Conservation (phyloP, 345 rosid genomes). For the Capsella bursapastoris region DNA sequence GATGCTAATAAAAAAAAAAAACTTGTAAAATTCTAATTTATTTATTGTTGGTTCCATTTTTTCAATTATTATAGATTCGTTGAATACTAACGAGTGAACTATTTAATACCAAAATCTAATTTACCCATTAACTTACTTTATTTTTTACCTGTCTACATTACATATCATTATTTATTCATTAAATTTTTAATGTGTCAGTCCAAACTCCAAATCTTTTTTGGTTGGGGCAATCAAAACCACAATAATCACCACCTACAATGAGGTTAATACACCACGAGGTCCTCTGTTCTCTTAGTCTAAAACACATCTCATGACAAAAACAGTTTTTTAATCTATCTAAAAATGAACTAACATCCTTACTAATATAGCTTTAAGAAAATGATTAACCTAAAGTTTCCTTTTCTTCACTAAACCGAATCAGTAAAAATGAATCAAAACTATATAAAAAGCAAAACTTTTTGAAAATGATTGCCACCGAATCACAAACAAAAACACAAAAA, state of each 20-base stretch:
- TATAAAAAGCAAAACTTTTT: constrained; percentile 20
- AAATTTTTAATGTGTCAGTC: not conserved
- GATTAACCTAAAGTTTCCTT: constrained; percentile 1
- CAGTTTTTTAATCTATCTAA: not conserved
- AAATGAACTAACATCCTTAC: not conserved
- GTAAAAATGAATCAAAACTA: constrained; percentile 1
- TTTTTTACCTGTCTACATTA: too few species aligned
- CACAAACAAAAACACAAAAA: not conserved
- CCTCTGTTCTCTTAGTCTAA: not conserved
- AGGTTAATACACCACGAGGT: not conserved
- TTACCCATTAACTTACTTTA: too few species aligned
- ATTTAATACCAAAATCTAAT: too few species aligned
- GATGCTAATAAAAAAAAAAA: too few species aligned
- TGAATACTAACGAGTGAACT: too few species aligned
- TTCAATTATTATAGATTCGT: too few species aligned
- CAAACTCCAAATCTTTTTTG: not conserved
- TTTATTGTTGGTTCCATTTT: too few species aligned
- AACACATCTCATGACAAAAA: not conserved
- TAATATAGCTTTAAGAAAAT: not conserved
- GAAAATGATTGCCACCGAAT: constrained; percentile 39
- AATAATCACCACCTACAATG: not conserved
- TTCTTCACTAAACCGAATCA: constrained; percentile 13
- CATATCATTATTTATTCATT: too few species aligned
- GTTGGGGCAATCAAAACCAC: not conserved
- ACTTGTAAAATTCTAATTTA: too few species aligned